A percentile compares a stretch with the other conserved stretches of the same genome.
Evolutionary conservation across 306 rosid genomes (phyloP).

Genomic region (Lotus japonicus): DNA sequence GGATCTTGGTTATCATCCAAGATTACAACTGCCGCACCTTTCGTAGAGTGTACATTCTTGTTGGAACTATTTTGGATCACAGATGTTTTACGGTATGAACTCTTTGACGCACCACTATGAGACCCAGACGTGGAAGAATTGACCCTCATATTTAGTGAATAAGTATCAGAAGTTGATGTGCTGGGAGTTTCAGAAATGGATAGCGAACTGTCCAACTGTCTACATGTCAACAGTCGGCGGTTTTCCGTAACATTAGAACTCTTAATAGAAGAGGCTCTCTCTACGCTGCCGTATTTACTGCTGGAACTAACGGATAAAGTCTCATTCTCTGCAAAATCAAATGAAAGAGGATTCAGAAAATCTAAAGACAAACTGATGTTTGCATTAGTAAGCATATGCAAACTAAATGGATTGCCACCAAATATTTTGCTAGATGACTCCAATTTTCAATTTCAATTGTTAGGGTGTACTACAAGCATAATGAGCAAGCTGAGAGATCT

Average conservation of each 20-base stretch:
- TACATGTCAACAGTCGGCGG: constrained; percentile 26
- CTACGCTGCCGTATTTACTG: constrained; percentile 25
- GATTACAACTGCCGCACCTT: constrained; percentile 30
- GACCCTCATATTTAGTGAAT: constrained; percentile 52
- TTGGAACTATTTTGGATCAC: constrained; percentile 29
- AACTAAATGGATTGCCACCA: background rate
- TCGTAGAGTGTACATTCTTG: constrained; percentile 37
- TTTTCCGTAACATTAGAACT: constrained; percentile 36
- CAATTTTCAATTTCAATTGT: background rate
- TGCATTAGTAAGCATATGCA: background rate
- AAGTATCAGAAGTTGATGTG: constrained; percentile 50
- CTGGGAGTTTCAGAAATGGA: constrained; percentile 63
- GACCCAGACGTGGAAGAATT: constrained; percentile 59
- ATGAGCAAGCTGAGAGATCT: background rate
- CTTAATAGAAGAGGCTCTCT: constrained; percentile 38
- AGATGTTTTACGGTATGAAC: constrained; percentile 31
- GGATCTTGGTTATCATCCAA: constrained; percentile 73
- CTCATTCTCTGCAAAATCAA: constrained; percentile 37
- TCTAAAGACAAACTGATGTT: constrained; percentile 1
- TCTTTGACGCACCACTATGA: constrained; percentile 52
- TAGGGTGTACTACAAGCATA: background rate
- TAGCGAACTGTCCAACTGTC: constrained; percentile 34
- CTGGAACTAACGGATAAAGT: constrained; percentile 31
- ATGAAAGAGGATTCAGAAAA: constrained; percentile 22
- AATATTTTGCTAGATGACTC: background rate